Evolutionary conservation across 139 green algal species (phyloP), one percentile per base, ranked within the genome.

Genomic region (Coccomyxa sp.): DNA sequence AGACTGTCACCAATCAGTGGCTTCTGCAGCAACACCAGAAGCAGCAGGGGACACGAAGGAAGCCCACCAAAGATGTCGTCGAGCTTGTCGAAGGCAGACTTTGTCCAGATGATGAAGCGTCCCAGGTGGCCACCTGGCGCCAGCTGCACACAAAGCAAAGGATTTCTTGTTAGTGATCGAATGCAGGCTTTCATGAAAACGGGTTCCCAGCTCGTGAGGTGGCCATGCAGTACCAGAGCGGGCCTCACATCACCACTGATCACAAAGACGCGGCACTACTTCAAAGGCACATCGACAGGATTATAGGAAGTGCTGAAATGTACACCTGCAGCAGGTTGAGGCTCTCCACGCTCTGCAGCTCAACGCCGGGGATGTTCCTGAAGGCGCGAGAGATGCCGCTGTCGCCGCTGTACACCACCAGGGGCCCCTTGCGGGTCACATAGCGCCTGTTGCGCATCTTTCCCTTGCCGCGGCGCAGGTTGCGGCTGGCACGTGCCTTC

Each of bases 361-460:
- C 95, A 77, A 99, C 96, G 80, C 97, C 96, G 14, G 96, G 94
- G 81, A 99, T 88, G 92, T 99, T 99, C 87, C 96, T 90, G 92
- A 98, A 98, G 76, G 95, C 94, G 87, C 94, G 96, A 86, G 89
- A 86, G 87, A 99, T 93, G 83, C 94, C 95, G 75, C 91, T 82
- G 89, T 98, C 95, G 80, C 90, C 90, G 82, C 83, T 93, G 85
- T 95, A 98, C 38, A 99, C 89, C 13, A 99, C 91, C 84, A 99
- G 92, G 16, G 97, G 97, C 63, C 97, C 97, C 85, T 95, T 95
- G 90, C 97, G 95, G 85, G 91, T 90, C 25, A 96, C 87, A 89
- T 99, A 99, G 81, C 97, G 95, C 76, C 95, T 86, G 94, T 99
- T 99, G 31, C 97, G 88, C 95, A 99, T 97, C 95, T 99, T 99